Evolutionary conservation across 148 eudicot species (phyloP), one percentile per base, ranked within the genome.

Genomic region (Dianthus caryophyllus): DNA sequence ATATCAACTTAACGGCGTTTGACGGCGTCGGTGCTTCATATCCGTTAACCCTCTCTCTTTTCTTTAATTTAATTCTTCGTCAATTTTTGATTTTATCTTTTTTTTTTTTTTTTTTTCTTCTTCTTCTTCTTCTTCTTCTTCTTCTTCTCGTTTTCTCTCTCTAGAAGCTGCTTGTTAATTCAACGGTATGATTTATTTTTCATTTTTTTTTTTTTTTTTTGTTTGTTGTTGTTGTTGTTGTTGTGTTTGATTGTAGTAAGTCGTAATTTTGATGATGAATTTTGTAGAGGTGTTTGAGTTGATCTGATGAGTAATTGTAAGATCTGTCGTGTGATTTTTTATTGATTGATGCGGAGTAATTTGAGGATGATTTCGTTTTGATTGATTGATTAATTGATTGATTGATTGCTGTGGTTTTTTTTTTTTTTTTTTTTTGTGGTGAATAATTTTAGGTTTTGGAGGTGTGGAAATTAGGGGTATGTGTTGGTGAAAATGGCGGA

Each of bases 31-130:
- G 75, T 70, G 81, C 59, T 72, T 67, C 71, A 43, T 84, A 86
- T 84, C 81, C 90, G 97, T 88, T 88, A 83, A 72, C 50, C 50
- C 47, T 20, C 30, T n/a, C 54, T 21, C 71, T 66, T n/a, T 69
- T 58, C 70, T 73, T n/a, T 64, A 44, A 41, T 73, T n/a, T 64
- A 44, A 41, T 31, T 67, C 48, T 62, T 53, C 6, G 20, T 38
- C 46, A 71, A 30, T n/a, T 27, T 50, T 72, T 33, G 7, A 33
- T 33, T 33, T 3, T 2, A 33, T 66, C 48, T 61, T 47, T 5
- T 30, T 36, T 36, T 71, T 43, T 17, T 26, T 49, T 29, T 4
- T 44, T 25, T 30, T 52, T 21, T 20, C 21, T 8, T 50, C 59
- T 47, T 13, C 51, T 22, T 43, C 58, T 52, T 69, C 21, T 36